Conservation (phyloP, 1,284 basidiomycete genomes). For the Ganoderma multipileum region DNA sequence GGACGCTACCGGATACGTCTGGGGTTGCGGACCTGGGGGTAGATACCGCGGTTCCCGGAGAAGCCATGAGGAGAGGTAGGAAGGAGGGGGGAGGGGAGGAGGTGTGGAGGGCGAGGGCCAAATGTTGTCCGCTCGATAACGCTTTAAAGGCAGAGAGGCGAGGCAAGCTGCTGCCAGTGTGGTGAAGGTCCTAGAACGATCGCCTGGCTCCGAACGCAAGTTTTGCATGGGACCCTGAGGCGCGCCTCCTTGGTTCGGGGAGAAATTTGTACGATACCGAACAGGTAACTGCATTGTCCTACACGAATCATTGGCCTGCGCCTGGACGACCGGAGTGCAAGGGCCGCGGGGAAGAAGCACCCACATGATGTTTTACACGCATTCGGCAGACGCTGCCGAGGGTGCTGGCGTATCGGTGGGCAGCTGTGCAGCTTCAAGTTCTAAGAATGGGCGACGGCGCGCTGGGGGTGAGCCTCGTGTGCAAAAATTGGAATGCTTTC, state of each 20-base stretch:
- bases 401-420: conserved; percentile 9
- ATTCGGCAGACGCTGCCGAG: conserved; percentile 20
- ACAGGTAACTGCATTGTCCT: neutral
- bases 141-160: neutral
- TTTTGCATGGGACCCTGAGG: neutral
- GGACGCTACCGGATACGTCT: neutral
- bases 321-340: neutral
- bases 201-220: neutral
- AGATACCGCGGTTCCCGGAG: neutral
- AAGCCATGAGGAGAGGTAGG: neutral
- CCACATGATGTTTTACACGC: conserved; percentile 25
- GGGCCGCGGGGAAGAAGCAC: neutral
- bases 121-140: neutral
- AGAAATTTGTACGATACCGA: neutral
- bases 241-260: neutral
- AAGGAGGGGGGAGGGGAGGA: neutral
- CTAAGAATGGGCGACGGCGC: neutral
- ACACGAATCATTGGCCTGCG: neutral
- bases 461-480: neutral
- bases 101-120: neutral
- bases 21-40: neutral
- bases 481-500: neutral
- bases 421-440: neutral
- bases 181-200: neutral
- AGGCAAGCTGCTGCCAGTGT: neutral